phyloP scores from a whole-genome alignment of 352 stramenopile genomes.

The Phytophthora vignae region DNA sequence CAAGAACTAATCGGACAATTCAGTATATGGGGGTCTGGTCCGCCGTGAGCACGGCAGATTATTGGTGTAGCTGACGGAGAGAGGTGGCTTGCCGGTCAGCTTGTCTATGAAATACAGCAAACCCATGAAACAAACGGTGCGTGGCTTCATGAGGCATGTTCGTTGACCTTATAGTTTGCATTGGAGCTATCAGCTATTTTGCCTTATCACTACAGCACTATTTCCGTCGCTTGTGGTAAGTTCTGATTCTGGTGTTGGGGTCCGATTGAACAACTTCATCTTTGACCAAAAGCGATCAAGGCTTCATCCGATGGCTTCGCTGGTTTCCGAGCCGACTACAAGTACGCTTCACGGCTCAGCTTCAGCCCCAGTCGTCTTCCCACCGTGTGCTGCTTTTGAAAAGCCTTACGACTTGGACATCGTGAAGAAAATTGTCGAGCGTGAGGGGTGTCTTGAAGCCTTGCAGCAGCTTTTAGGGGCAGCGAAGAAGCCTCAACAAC shows the following conservation, averaged over 20 bases:
- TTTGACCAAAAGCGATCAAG: neutral
- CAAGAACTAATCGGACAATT: conserved; percentile 34
- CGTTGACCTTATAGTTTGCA: too few species aligned
- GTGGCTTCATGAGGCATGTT: too few species aligned
- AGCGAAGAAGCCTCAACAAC: conserved; percentile 26
- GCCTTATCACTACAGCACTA: conserved; percentile 8
- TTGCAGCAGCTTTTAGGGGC: conserved; percentile 62
- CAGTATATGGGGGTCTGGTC: conserved; percentile 1
- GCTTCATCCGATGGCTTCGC: conserved; percentile 15
- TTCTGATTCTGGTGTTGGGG: neutral
- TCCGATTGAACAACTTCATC: neutral
- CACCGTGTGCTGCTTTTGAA: conserved; percentile 43
- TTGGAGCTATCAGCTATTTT: conserved; percentile 6
- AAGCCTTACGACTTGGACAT: conserved; percentile 65
- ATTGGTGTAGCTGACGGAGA: neutral
- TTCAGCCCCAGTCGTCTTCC: conserved; percentile 33
- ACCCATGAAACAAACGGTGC: too few species aligned
- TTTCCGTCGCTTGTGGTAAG: conserved; percentile 9
- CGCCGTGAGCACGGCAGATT: too few species aligned
- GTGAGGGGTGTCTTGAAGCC: conserved; percentile 81
- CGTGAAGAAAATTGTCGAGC: conserved; percentile 82
- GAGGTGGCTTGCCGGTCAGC: too few species aligned
- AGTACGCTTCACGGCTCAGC: neutral
- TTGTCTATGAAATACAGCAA: too few species aligned
- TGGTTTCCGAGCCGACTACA: neutral